Percentiles rank a stretch among this genome's conserved stretches.
Conservation (phyloP, 129 eudicot species). For the Mikania micrantha region DNA sequence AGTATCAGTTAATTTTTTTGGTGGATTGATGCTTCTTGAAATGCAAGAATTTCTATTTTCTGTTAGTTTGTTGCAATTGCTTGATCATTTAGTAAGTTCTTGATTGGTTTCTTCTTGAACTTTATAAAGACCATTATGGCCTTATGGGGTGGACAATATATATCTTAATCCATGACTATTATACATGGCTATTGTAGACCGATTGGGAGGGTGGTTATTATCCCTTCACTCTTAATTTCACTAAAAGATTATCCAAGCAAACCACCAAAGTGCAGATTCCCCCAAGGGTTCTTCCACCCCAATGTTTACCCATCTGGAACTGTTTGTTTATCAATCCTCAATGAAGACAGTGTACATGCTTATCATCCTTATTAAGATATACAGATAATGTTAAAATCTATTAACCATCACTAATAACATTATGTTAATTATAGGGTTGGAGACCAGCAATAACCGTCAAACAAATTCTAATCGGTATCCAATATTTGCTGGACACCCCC, state of each 20-base stretch:
- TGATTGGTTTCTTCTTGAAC: background rate
- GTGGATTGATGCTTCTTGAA: background rate
- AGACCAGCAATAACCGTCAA: slow-evolving; percentile 87
- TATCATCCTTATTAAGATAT: too few species aligned
- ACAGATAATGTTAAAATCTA: too few species aligned
- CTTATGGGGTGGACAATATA: background rate
- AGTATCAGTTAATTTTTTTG: too few species aligned
- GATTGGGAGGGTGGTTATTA: slow-evolving; percentile 95
- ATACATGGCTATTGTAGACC: slow-evolving; percentile 47
- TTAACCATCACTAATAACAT: background rate
- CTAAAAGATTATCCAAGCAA: slow-evolving; percentile 84
- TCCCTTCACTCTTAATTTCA: slow-evolving; percentile 66
- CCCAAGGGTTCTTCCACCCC: slow-evolving; percentile 64
- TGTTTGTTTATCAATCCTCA: too few species aligned
- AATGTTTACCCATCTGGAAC: too few species aligned
- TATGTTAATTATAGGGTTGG: slow-evolving; percentile 49
- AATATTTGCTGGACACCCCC: slow-evolving; percentile 74
- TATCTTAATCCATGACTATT: background rate
- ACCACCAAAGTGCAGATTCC: slow-evolving; percentile 69
- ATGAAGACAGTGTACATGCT: too few species aligned
- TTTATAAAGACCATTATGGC: background rate
- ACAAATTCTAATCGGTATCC: slow-evolving; percentile 79
- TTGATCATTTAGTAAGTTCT: background rate
- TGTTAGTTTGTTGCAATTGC: background rate
- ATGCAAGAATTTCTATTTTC: background rate